Evolutionary conservation across 345 rosid genomes (phyloP).

Genomic region (Arabis alpina): DNA sequence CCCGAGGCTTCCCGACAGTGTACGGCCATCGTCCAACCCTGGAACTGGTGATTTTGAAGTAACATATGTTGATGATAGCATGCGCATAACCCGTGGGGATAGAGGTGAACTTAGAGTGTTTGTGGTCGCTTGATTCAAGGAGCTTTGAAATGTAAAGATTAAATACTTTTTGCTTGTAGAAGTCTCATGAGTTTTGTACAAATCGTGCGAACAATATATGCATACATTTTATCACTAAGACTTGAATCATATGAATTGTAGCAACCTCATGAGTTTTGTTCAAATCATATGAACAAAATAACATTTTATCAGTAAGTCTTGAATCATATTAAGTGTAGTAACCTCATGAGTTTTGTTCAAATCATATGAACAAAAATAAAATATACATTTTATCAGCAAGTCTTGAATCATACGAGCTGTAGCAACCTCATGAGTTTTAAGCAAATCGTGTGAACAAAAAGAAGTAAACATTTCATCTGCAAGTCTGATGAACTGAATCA

Average conservation of each 20-base stretch:
- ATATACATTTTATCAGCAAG: no score
- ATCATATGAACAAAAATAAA: no score
- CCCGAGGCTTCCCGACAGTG: slow-evolving; percentile 73
- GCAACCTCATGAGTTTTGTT: no score
- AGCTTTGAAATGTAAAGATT: neutral
- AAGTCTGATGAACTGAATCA: neutral
- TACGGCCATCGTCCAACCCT: slow-evolving; percentile 63
- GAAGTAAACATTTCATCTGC: neutral
- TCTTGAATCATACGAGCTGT: no score
- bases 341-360: no score
- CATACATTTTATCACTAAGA: no score
- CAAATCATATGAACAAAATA: neutral
- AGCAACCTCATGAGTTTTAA: no score
- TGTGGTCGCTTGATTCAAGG: slow-evolving; percentile 49
- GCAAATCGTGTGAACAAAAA: no score
- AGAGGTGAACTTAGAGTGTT: slow-evolving; percentile 86
- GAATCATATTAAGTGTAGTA: no score
- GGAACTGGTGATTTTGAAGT: slow-evolving; percentile 86
- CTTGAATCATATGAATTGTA: no score
- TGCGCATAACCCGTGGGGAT: slow-evolving; percentile 88
- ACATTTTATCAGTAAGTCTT: no score
- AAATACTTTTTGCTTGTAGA: neutral
- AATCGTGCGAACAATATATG: no score
- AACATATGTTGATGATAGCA: slow-evolving; percentile 66
- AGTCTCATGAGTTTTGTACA: slow-evolving; percentile 14